phyloP scores from a whole-genome alignment of 345 rosid species.

The Conringia planisiliqua region DNA sequence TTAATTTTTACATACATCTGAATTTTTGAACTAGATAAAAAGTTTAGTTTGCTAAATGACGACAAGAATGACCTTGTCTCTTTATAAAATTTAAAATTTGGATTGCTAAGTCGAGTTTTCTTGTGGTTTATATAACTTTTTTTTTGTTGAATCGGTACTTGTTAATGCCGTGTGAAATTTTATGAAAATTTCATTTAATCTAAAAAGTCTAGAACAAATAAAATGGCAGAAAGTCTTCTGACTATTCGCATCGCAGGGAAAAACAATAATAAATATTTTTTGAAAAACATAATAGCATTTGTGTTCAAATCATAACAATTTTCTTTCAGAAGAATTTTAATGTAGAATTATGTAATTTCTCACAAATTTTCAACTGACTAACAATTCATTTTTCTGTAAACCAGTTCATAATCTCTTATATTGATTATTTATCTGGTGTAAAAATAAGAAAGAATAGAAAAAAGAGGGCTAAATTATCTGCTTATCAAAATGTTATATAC shows the following conservation, averaged over 20 bases:
- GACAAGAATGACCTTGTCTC: no score
- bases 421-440: not conserved
- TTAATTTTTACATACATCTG: not conserved
- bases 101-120: no score
- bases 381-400: not conserved
- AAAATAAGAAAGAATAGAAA: not conserved
- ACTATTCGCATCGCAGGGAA: not conserved
- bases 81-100: no score
- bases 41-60: no score
- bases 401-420: not conserved
- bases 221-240: not conserved
- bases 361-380: not conserved
- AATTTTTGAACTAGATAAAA: no score
- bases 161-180: not conserved
- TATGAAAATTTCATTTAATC: not conserved
- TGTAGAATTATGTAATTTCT: not conserved
- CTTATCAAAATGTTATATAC: not conserved
- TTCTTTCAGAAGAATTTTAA: not conserved
- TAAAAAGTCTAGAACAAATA: not conserved
- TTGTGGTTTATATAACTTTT: no score
- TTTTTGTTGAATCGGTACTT: not conserved
- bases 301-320: not conserved
- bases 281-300: not conserved
- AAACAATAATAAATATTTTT: not conserved
- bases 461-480: not conserved